Evolutionary conservation across 2,329 filamentous ascomycete genomes (phyloP).

Genomic region (Paraconiothyrium sp.): DNA sequence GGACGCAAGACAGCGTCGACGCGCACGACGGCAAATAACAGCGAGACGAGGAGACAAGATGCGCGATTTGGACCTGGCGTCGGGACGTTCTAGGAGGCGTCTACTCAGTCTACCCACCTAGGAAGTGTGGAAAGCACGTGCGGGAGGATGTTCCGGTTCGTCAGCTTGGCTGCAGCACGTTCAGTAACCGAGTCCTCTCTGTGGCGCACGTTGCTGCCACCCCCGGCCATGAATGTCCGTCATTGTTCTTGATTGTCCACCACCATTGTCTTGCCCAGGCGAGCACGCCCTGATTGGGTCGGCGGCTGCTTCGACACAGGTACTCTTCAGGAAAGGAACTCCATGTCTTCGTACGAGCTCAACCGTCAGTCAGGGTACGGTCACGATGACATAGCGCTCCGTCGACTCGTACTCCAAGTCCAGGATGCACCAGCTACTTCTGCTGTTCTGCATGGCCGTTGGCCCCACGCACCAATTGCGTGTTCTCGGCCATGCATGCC

Average conservation of each 20-base stretch:
- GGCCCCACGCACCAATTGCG: not conserved
- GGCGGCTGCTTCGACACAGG: not conserved
- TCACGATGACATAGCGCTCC: not conserved
- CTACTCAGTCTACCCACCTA: not conserved
- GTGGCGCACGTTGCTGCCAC: too few species aligned
- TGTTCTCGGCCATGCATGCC: not conserved
- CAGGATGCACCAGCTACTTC: not conserved
- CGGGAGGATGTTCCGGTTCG: not conserved
- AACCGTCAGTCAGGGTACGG: not conserved
- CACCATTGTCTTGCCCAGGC: not conserved
- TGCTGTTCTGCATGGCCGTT: not conserved
- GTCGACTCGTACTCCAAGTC: not conserved
- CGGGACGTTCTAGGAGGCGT: not conserved
- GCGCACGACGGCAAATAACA: too few species aligned
- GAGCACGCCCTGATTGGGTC: not conserved
- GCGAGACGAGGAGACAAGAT: too few species aligned
- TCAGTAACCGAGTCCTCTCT: not conserved
- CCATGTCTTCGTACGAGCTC: not conserved
- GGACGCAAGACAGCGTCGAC: too few species aligned
- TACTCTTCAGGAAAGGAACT: not conserved
- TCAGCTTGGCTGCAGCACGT: not conserved
- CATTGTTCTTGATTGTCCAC: too few species aligned
- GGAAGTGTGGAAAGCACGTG: not conserved
- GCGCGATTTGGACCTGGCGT: not conserved
- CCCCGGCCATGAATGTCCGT: too few species aligned